Evolutionary conservation across 2,329 filamentous ascomycete species (phyloP).

Genomic region (Lizonia empirigonia): DNA sequence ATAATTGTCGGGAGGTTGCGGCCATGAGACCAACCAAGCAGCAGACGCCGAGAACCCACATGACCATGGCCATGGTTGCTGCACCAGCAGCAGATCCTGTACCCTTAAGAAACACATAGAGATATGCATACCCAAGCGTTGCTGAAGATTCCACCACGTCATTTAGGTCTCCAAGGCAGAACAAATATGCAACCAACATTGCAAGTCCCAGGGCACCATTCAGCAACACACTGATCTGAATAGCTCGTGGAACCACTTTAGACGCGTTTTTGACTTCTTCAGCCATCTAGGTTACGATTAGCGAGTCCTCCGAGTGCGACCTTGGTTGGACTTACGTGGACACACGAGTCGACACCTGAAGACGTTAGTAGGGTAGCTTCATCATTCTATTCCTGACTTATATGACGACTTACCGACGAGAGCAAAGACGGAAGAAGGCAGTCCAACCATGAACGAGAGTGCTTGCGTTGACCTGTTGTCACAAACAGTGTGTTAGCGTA

Average conservation of each 20-base stretch:
- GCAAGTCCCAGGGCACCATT: constrained; percentile 24
- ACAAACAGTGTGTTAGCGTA: too few species aligned
- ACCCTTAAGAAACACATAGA: constrained; percentile 51
- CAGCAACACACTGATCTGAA: constrained; percentile 42
- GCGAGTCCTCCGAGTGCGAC: not conserved
- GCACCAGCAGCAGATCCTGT: constrained; percentile 37
- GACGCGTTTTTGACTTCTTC: constrained; percentile 34
- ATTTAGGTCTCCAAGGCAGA: constrained; percentile 39
- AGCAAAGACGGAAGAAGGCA: constrained; percentile 35
- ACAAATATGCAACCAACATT: constrained; percentile 41
- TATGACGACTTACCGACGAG: constrained; percentile 41
- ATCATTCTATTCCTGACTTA: too few species aligned
- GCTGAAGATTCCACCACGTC: constrained; percentile 15
- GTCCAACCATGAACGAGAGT: constrained; percentile 49
- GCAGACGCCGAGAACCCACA: constrained; percentile 33
- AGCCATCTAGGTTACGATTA: constrained; percentile 5
- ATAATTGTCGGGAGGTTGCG: constrained; percentile 41
- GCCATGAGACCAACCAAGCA: constrained; percentile 38
- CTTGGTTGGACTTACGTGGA: not conserved
- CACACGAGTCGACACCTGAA: not conserved
- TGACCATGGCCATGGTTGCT: constrained; percentile 48
- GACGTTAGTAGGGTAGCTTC: not conserved
- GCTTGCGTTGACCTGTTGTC: constrained; percentile 33
- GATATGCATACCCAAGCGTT: constrained; percentile 49
- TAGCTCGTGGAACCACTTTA: constrained; percentile 34